Conservation (phyloP, 1,284 basidiomycete genomes). For the Irpex sp. region DNA sequence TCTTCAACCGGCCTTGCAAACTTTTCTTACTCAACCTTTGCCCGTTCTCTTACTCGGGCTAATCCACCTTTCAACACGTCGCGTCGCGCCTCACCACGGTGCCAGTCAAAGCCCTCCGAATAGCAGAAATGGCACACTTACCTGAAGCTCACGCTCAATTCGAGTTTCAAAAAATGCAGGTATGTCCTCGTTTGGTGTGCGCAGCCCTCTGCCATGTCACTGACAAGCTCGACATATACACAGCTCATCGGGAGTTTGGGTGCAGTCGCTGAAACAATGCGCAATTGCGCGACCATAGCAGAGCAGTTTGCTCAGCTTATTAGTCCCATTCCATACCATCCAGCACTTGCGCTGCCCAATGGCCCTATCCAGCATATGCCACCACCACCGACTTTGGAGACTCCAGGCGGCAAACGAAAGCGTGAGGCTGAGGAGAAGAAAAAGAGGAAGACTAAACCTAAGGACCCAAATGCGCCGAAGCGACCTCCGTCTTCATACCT, state of each 20-base stretch:
- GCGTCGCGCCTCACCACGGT: constrained; percentile 23
- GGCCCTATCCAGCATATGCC: constrained; percentile 22
- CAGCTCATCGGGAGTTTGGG: constrained; percentile 53
- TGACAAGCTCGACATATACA: constrained; percentile 3
- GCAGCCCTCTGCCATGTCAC: constrained; percentile 6
- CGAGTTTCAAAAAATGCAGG: constrained; percentile 46
- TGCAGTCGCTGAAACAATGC: constrained; percentile 54
- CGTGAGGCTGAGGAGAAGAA: constrained; percentile 43
- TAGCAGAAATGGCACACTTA: constrained; percentile 33
- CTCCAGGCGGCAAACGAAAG: constrained; percentile 48
- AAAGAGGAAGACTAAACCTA: constrained; percentile 52
- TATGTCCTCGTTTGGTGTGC: constrained; percentile 23
- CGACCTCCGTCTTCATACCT: constrained; percentile 94
- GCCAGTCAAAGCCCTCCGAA: neutral
- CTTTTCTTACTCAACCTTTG: constrained; percentile 17
- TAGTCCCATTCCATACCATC: constrained; percentile 18
- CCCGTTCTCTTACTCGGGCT: constrained; percentile 24
- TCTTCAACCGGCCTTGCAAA: constrained; percentile 20
- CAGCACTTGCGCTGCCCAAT: constrained; percentile 15
- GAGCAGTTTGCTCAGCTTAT: constrained; percentile 44
- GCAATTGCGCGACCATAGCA: constrained; percentile 51
- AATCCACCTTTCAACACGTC: constrained; percentile 24
- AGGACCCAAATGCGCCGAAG: constrained; percentile 94
- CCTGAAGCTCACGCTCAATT: constrained; percentile 36
- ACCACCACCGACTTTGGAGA: constrained; percentile 23